Percentiles rank a stretch among this genome's conserved stretches.
Conservation (phyloP, 495 filamentous ascomycete genomes). For the Delitschia confertaspora region DNA sequence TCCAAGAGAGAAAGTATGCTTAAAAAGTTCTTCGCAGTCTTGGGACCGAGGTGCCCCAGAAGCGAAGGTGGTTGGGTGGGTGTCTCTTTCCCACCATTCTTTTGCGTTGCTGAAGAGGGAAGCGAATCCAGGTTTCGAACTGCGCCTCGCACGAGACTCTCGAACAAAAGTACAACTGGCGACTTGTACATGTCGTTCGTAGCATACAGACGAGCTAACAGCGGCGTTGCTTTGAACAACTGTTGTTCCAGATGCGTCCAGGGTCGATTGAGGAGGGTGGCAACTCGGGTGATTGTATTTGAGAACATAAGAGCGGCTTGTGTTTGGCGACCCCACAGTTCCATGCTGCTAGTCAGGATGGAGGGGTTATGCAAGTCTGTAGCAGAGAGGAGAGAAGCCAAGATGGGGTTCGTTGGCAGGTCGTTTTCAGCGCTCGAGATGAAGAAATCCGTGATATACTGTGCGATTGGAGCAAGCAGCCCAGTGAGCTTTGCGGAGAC, state of each 20-base stretch:
- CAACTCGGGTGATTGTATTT: slow-evolving; percentile 58
- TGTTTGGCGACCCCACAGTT: slow-evolving; percentile 53
- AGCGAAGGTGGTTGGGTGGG: slow-evolving; percentile 75
- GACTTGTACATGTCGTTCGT: slow-evolving; percentile 56
- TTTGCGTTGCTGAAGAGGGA: neutral
- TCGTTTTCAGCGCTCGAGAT: slow-evolving; percentile 58
- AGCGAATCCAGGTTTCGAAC: slow-evolving; percentile 37
- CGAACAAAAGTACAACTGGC: slow-evolving; percentile 58
- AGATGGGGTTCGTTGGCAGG: slow-evolving; percentile 66
- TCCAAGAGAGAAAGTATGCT: slow-evolving; percentile 69
- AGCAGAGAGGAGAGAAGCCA: slow-evolving; percentile 51
- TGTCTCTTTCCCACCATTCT: neutral
- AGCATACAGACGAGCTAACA: slow-evolving; percentile 70
- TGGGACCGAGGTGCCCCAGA: slow-evolving; percentile 74
- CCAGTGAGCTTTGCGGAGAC: slow-evolving; percentile 51
- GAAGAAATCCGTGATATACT: slow-evolving; percentile 67
- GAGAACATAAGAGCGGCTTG: slow-evolving; percentile 55
- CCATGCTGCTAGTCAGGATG: slow-evolving; percentile 50
- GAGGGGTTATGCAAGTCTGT: slow-evolving; percentile 57
- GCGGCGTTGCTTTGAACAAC: slow-evolving; percentile 65
- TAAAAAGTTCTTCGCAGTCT: slow-evolving; percentile 74
- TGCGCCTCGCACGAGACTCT: slow-evolving; percentile 62
- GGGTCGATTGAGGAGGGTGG: slow-evolving; percentile 52
- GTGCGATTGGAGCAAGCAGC: slow-evolving; percentile 58
- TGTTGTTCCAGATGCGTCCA: slow-evolving; percentile 62